Conservation (phyloP, 2,329 filamentous ascomycete genomes). For the Tolypocladium nubicola region DNA sequence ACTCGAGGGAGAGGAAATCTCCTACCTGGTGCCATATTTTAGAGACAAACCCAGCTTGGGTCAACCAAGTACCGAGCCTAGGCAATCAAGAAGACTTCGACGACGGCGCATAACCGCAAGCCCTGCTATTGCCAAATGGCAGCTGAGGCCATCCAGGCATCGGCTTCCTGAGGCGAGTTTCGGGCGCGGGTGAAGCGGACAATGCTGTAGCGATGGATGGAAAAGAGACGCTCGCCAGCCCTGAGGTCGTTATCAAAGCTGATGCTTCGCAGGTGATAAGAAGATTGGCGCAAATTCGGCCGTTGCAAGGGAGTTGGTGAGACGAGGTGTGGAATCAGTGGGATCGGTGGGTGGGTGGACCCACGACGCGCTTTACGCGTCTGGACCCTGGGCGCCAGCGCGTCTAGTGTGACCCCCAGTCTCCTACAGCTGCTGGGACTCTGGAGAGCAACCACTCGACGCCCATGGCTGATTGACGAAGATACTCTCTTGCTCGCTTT, state of each 20-base stretch:
- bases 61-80: conserved; percentile 1
- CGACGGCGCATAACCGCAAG: conserved; percentile 7
- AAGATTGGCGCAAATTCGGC: neutral
- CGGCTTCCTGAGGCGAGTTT: neutral
- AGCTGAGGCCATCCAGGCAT: neutral
- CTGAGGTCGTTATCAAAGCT: neutral
- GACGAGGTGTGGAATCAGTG: neutral
- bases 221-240: neutral
- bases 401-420: neutral
- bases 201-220: neutral
- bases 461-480: neutral
- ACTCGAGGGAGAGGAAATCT: neutral
- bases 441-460: neutral
- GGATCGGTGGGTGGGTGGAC: neutral
- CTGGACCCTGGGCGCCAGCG: neutral
- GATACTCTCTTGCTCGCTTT: neutral
- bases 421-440: neutral
- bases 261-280: neutral
- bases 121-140: conserved; percentile 3
- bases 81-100: neutral
- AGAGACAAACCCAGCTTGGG: neutral
- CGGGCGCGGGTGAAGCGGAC: neutral
- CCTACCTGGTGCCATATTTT: conserved; percentile 8
- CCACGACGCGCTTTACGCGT: conserved; percentile 8
- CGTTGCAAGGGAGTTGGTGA: neutral